These are phyloP conservation scores for Hirschfeldia incana DNA, from an alignment of 345 rosid species.

Conservation along the genomic window DNA sequence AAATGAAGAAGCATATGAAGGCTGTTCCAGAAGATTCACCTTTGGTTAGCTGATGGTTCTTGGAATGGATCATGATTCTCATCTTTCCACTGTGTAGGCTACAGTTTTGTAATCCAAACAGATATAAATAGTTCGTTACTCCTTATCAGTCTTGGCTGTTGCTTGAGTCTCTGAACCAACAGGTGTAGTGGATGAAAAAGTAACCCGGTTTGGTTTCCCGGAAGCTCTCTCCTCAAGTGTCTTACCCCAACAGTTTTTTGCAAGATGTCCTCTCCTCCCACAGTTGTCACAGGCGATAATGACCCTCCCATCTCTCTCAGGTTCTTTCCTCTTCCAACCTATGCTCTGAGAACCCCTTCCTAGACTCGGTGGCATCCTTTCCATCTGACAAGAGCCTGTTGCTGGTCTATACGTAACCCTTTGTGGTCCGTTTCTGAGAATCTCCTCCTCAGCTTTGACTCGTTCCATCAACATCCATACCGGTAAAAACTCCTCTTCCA, in stretches of 20 bases:
- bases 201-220: slow-evolving; percentile 25
- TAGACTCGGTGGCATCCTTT: slow-evolving; percentile 44
- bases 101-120: background rate
- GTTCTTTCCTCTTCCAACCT: slow-evolving; percentile 45
- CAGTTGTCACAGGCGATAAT: slow-evolving; percentile 48
- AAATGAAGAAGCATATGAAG: background rate
- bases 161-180: slow-evolving; percentile 25
- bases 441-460: slow-evolving; percentile 61
- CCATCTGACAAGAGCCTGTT: slow-evolving; percentile 32
- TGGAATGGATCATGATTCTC: background rate
- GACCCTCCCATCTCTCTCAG: slow-evolving; percentile 42
- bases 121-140: background rate
- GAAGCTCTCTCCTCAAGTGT: slow-evolving; percentile 39
- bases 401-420: slow-evolving; percentile 33
- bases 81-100: background rate
- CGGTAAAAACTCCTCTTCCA: slow-evolving; percentile 57
- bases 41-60: slow-evolving; percentile 9
- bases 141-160: slow-evolving; percentile 10
- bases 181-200: slow-evolving; percentile 13
- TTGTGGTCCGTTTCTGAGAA: slow-evolving; percentile 34
- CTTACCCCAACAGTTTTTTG: slow-evolving; percentile 49
- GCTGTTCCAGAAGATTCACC: background rate
- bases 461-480: slow-evolving; percentile 60
- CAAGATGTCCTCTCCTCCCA: slow-evolving; percentile 68
- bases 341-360: slow-evolving; percentile 31